These are phyloP conservation scores for Diaporthe humulicola DNA, from an alignment of 2,329 filamentous ascomycete species.

Conservation along the genomic window DNA sequence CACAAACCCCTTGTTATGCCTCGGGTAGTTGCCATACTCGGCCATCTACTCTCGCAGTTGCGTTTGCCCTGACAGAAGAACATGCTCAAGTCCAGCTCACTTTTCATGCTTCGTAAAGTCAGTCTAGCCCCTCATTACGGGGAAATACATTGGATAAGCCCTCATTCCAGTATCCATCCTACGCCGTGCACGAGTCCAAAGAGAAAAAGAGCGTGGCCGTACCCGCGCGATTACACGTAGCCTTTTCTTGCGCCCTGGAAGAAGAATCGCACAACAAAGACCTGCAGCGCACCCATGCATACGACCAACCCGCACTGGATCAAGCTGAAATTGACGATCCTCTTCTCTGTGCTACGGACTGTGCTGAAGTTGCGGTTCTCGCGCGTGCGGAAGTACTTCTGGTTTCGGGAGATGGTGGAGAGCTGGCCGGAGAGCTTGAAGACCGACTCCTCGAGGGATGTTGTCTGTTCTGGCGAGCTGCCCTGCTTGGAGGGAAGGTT, in stretches of 20 bases:
- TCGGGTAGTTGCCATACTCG: neutral
- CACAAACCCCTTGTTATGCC: neutral
- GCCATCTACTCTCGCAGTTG: neutral
- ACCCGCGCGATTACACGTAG: constrained; percentile 68
- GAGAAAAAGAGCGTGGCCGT: constrained; percentile 30
- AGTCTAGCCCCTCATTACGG: constrained; percentile 31
- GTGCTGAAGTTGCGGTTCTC: constrained; percentile 99
- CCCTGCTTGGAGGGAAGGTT: constrained; percentile 90
- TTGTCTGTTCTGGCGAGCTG: constrained; percentile 89
- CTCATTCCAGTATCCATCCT: constrained; percentile 23
- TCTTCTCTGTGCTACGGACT: constrained; percentile 92
- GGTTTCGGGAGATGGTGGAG: constrained; percentile 94
- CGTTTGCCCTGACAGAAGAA: neutral
- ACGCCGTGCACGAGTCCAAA: constrained; percentile 44
- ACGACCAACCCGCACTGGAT: constrained; percentile 93
- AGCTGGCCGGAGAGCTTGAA: constrained; percentile 94
- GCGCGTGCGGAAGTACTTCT: constrained; percentile 99
- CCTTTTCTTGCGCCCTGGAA: constrained; percentile 87
- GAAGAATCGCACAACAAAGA: constrained; percentile 98
- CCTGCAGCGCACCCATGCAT: constrained; percentile 95
- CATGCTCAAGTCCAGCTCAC: constrained; percentile 18
- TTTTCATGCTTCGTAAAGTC: constrained; percentile 40
- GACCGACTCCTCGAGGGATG: constrained; percentile 90
- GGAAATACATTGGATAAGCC: constrained; percentile 19
- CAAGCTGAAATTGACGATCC: constrained; percentile 97